These are phyloP conservation scores for Paecilomyces sp. DNA, from an alignment of 2,329 filamentous ascomycete genomes.

Conservation along the genomic window DNA sequence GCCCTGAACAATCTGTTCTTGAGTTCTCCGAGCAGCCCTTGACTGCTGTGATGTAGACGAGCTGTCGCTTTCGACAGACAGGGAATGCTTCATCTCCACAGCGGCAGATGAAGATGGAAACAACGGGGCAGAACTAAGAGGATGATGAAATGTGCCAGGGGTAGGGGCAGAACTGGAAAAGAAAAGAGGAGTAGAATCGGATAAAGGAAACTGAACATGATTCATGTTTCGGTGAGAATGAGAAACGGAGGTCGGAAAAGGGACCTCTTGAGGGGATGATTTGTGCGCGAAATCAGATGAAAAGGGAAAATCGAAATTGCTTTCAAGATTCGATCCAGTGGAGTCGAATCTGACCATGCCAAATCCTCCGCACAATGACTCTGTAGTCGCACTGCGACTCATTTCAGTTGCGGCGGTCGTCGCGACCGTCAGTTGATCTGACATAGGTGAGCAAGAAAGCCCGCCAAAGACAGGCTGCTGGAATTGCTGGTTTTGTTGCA, in stretches of 20 bases:
- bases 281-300: constrained; percentile 18
- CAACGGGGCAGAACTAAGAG: constrained; percentile 19
- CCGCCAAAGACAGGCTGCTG: constrained; percentile 9
- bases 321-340: constrained; percentile 27
- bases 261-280: constrained; percentile 23
- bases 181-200: constrained; percentile 21
- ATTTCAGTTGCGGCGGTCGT: constrained; percentile 31
- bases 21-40: constrained; percentile 39
- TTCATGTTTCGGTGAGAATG: constrained; percentile 18
- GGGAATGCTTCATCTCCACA: constrained; percentile 45
- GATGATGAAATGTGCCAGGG: constrained; percentile 20
- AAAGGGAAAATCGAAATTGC: constrained; percentile 18
- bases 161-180: constrained; percentile 31
- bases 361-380: constrained; percentile 36
- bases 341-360: constrained; percentile 40
- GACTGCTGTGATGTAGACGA: constrained; percentile 39
- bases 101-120: constrained; percentile 29
- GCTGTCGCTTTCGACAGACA: constrained; percentile 40
- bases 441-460: constrained; percentile 12
- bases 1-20: constrained; percentile 42
- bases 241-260: constrained; percentile 16
- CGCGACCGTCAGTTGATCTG: constrained; percentile 19
- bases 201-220: constrained; percentile 23
- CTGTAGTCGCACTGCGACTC: constrained; percentile 39
- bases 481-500: constrained; percentile 13